Evolutionary conservation across 2,329 filamentous ascomycete species (phyloP).

Genomic region (Penicillium sp.): DNA sequence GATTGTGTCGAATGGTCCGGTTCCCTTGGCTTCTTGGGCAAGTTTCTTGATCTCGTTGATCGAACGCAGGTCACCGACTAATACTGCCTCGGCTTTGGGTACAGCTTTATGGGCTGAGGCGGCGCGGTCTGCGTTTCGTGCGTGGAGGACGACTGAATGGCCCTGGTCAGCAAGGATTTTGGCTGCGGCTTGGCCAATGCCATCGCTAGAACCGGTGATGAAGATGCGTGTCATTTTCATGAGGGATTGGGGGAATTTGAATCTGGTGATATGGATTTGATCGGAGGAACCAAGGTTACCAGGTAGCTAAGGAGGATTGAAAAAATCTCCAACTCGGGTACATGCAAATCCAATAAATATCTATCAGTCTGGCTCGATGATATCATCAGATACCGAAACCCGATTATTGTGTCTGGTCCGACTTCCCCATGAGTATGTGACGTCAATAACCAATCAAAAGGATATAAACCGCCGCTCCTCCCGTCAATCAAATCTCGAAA

Average conservation of each 20-base stretch:
- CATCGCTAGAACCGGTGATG: slow-evolving; percentile 61
- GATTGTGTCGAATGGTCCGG: slow-evolving; percentile 55
- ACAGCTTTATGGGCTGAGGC: slow-evolving; percentile 50
- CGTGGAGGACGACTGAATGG: slow-evolving; percentile 59
- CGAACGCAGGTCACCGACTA: slow-evolving; percentile 56
- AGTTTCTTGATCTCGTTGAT: slow-evolving; percentile 54
- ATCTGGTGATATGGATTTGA: background rate
- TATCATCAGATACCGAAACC: slow-evolving; percentile 1
- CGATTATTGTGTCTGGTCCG: background rate
- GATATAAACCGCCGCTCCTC: background rate
- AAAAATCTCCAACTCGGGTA: background rate
- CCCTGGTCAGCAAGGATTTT: slow-evolving; percentile 52
- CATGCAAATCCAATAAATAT: background rate
- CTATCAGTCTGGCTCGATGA: background rate
- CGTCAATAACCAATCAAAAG: background rate
- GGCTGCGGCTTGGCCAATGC: slow-evolving; percentile 56
- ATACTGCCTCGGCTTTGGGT: slow-evolving; percentile 52
- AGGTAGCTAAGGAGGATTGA: background rate
- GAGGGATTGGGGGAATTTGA: background rate
- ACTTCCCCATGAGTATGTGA: background rate
- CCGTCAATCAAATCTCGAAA: background rate
- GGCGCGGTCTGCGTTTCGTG: slow-evolving; percentile 57
- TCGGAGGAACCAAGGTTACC: background rate
- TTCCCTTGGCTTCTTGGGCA: slow-evolving; percentile 52
- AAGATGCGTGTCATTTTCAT: slow-evolving; percentile 33